Conservation (phyloP, 805 yeast species). For the Lipomyces oligophaga region DNA sequence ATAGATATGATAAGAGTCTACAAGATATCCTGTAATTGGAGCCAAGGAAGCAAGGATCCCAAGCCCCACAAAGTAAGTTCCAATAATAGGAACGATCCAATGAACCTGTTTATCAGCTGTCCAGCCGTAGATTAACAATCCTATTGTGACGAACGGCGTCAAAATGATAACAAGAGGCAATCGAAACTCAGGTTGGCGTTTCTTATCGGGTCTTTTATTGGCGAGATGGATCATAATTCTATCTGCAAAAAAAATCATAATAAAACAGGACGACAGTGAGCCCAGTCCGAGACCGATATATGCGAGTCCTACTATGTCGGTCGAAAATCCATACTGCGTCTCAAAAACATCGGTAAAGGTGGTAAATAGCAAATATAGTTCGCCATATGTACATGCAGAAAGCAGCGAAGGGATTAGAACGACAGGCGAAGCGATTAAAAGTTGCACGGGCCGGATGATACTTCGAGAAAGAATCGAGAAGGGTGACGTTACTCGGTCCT, state of each 20-base stretch:
- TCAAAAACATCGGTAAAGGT: conserved; percentile 51
- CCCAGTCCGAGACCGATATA: conserved; percentile 57
- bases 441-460: conserved; percentile 51
- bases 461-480: conserved; percentile 34
- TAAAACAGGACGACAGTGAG: conserved; percentile 45
- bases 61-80: conserved; percentile 55
- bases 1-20: conserved; percentile 64
- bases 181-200: conserved; percentile 57
- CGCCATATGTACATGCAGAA: conserved; percentile 64
- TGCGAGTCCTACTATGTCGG: conserved; percentile 51
- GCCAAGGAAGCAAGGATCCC: conserved; percentile 60
- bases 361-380: conserved; percentile 56
- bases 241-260: conserved; percentile 48
- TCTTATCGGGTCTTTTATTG: conserved; percentile 46
- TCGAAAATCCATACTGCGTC: conserved; percentile 47
- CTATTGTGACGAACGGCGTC: conserved; percentile 53
- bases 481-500: conserved; percentile 35
- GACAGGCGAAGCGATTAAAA: conserved; percentile 57
- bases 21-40: conserved; percentile 59
- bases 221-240: conserved; percentile 41
- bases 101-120: conserved; percentile 51
- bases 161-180: conserved; percentile 50
- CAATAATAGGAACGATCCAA: conserved; percentile 63
- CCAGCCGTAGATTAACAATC: conserved; percentile 68
- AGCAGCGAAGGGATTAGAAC: conserved; percentile 58